phyloP scores from a whole-genome alignment of 108 stramenopile genomes.

The Bacterosira constricta region DNA sequence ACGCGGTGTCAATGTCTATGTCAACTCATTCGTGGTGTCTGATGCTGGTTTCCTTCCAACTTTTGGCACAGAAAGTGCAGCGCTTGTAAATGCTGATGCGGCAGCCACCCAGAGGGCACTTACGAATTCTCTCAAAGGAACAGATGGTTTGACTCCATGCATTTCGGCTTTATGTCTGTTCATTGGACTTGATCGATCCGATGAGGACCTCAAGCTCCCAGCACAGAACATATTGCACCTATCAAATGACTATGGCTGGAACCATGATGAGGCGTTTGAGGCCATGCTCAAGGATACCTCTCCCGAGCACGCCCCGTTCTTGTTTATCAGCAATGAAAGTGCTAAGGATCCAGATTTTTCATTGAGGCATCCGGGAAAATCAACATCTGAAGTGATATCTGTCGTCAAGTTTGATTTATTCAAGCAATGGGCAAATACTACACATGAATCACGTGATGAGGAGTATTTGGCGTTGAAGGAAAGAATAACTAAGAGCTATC shows the following conservation, averaged over 20 bases:
- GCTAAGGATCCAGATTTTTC: slow-evolving; percentile 49
- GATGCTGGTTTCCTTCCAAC: slow-evolving; percentile 27
- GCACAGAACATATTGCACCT: slow-evolving; percentile 52
- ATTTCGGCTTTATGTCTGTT: slow-evolving; percentile 23
- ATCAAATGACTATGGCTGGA: slow-evolving; percentile 20
- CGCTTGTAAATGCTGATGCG: slow-evolving; percentile 11
- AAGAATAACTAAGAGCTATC: slow-evolving; percentile 14
- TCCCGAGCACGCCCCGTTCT: slow-evolving; percentile 49
- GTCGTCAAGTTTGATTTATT: slow-evolving; percentile 43
- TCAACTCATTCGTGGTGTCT: slow-evolving; percentile 22
- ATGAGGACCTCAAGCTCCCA: slow-evolving; percentile 15
- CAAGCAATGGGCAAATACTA: slow-evolving; percentile 39
- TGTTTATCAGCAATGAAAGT: slow-evolving; percentile 53
- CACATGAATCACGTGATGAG: slow-evolving; percentile 22
- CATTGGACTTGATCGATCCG: slow-evolving; percentile 25
- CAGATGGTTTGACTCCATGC: slow-evolving; percentile 10
- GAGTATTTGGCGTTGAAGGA: slow-evolving; percentile 41
- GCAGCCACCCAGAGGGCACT: slow-evolving; percentile 21
- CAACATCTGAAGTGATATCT: slow-evolving; percentile 47
- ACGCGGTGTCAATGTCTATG: slow-evolving; percentile 24
- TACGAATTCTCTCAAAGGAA: background rate
- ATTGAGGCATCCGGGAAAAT: slow-evolving; percentile 20
- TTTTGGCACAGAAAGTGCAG: slow-evolving; percentile 20
- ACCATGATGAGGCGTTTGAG: slow-evolving; percentile 39
- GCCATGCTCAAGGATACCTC: slow-evolving; percentile 1